phyloP scores from a whole-genome alignment of 1,284 basidiomycete genomes.

The Wolfiporia cocos region DNA sequence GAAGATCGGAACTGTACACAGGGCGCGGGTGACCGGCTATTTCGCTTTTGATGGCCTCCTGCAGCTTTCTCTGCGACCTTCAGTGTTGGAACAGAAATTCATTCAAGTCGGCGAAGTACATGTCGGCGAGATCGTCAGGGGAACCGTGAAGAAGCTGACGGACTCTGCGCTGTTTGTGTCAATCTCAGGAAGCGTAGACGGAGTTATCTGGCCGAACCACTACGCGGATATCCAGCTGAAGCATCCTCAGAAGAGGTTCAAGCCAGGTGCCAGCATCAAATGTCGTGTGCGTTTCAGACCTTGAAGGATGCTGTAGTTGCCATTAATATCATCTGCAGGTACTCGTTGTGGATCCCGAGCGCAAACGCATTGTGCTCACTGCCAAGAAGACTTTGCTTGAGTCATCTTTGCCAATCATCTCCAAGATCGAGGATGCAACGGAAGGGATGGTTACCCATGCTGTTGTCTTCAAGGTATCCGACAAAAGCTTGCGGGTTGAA shows the following conservation, averaged over 20 bases:
- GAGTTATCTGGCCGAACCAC: slow-evolving; percentile 91
- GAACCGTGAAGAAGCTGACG: slow-evolving; percentile 78
- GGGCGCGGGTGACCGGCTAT: slow-evolving; percentile 87
- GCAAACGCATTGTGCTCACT: slow-evolving; percentile 82
- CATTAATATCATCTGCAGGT: slow-evolving; percentile 44
- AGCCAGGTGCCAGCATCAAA: slow-evolving; percentile 78
- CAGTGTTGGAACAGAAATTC: slow-evolving; percentile 84
- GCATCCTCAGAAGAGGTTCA: slow-evolving; percentile 91
- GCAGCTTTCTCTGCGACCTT: slow-evolving; percentile 80
- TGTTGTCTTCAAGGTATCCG: slow-evolving; percentile 76
- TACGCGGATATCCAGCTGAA: slow-evolving; percentile 93
- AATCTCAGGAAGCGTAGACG: slow-evolving; percentile 83
- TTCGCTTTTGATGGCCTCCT: slow-evolving; percentile 86
- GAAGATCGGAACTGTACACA: slow-evolving; percentile 76
- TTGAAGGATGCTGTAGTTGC: too few species aligned
- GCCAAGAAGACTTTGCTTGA: slow-evolving; percentile 91
- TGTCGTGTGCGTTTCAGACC: slow-evolving; percentile 69
- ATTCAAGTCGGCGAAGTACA: slow-evolving; percentile 81
- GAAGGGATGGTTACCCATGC: slow-evolving; percentile 78
- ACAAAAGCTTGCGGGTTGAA: slow-evolving; percentile 79
- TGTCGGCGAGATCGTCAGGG: slow-evolving; percentile 82
- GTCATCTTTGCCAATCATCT: slow-evolving; percentile 68
- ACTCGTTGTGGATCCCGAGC: slow-evolving; percentile 78
- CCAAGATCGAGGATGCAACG: slow-evolving; percentile 62
- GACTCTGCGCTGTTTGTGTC: slow-evolving; percentile 81